Conservation (phyloP, 257 asterid species). For the Galeopsis tetrahit region DNA sequence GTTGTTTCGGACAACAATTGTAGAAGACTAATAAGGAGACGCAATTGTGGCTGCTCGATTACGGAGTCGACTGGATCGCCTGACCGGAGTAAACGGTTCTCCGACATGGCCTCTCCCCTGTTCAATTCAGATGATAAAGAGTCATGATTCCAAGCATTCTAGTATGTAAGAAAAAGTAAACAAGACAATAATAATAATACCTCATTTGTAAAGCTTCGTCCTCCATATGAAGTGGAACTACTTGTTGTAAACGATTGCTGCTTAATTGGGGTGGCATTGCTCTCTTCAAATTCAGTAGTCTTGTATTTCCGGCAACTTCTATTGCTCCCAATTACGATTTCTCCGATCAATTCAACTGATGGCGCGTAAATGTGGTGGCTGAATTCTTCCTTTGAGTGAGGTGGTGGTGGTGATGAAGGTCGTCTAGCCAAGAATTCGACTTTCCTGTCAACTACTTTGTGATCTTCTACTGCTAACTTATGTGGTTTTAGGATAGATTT, state of each 20-base stretch:
- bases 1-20: conserved; percentile 40
- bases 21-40: conserved; percentile 49
- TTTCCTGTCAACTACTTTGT: conserved; percentile 35
- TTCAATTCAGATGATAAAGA: conserved; percentile 23
- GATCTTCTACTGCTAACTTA: conserved; percentile 27
- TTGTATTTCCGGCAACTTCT: conserved; percentile 35
- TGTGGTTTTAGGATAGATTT: conserved; percentile 28
- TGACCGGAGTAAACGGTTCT: conserved; percentile 60
- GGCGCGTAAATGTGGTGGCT: conserved; percentile 42
- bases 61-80: conserved; percentile 75
- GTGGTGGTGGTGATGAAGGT: conserved; percentile 20
- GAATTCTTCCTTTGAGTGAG: conserved; percentile 24
- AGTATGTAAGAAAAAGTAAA: not conserved
- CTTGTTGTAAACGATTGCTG: not conserved
- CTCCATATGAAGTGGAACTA: conserved; percentile 44
- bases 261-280: conserved; percentile 30
- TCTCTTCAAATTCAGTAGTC: conserved; percentile 37
- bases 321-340: conserved; percentile 48
- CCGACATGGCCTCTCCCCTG: conserved; percentile 52
- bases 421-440: conserved; percentile 38
- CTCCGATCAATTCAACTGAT: conserved; percentile 63
- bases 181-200: conserved; percentile 37
- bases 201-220: conserved; percentile 56
- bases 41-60: conserved; percentile 41
- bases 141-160: not conserved